Evolutionary conservation across 2,329 filamentous ascomycete species (phyloP), one percentile per base, ranked within the genome.

Genomic region (Teratosphaeria viscida): DNA sequence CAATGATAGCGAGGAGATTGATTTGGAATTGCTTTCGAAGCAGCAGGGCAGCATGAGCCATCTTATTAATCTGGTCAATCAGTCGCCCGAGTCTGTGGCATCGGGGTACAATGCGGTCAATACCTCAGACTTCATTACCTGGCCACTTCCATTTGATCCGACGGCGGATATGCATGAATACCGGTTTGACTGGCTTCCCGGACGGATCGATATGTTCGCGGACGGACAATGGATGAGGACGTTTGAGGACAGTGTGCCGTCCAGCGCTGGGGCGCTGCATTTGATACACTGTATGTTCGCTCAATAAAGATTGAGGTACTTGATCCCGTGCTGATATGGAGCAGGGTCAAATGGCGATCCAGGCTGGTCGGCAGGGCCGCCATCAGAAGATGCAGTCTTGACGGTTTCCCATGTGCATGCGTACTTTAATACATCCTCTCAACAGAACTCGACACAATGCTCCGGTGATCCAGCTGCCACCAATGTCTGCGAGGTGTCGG

Each of bases 1-100:
- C 74, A 89, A 90, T 71, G 85, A 92, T 72, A 87, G 86, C 1
- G 85, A 89, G 68, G 88, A 92, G 68, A 90, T 92, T 66, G 88
- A 92, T 70, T 85, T 92, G 74, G 89, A 92, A 65, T 2, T 91
- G 68, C 79, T 92, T 2, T 89, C 87, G 2, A 52, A 57, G 11
- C 60, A 66, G 52, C 56, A 61, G n/a, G 14, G 82, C 55, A 79
- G 79, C 57, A 71, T 75, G 29, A 77, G 77, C 35, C 86, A 80
- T 63, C 81, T 84, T 0, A 77, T 91, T 57, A 89, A 91, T 69
- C 81, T 92, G 1, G 87, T 91, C n/a, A 76, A 91, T 6, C 89
- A 92, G 69, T 87, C 87, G 1, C 78, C 78, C 5, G 74, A 81
- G 35, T 84, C 87, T 0, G 78, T 78, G 2, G 69, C 76, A 12